Conservation (phyloP, 106 monocot genomes). For the Dioscorea dumetorum region DNA sequence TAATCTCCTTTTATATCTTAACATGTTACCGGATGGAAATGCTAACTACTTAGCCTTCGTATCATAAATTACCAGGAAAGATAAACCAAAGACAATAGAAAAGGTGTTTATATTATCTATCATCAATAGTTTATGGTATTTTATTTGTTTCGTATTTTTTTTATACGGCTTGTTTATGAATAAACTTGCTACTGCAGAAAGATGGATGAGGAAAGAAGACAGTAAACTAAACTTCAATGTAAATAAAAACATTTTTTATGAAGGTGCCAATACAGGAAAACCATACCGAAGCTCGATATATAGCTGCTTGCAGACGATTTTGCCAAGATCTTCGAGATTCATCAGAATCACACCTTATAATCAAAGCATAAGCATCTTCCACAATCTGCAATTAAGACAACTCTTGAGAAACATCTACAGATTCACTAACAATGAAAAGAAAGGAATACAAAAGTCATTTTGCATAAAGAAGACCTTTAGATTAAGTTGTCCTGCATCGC, state of each 20-base stretch:
- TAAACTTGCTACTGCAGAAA: no score
- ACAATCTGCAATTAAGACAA: conserved; percentile 46
- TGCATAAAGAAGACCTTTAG: conserved; percentile 41
- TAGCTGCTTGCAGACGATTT: conserved; percentile 77
- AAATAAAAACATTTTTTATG: not conserved
- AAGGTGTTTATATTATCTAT: no score
- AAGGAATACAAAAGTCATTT: not conserved
- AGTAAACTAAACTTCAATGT: not conserved
- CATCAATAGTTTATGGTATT: no score
- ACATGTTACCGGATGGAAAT: no score
- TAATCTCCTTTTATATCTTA: no score
- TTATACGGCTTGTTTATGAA: no score
- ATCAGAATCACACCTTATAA: conserved; percentile 59
- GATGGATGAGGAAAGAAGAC: no score
- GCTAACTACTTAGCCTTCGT: no score
- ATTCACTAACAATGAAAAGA: not conserved
- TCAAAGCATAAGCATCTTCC: conserved; percentile 77
- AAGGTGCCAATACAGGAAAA: conserved; percentile 4
- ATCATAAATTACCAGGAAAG: no score
- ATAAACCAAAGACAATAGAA: no score
- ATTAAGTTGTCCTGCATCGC: conserved; percentile 61
- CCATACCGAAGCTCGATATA: conserved; percentile 92
- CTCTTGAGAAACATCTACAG: not conserved
- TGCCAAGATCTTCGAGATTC: conserved; percentile 71
- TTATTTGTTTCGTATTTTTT: no score